Percentiles rank a stretch among this genome's conserved stretches.
These are phyloP conservation scores for Raphanus sativus DNA, from an alignment of 345 rosid genomes.

Conservation along the genomic window DNA sequence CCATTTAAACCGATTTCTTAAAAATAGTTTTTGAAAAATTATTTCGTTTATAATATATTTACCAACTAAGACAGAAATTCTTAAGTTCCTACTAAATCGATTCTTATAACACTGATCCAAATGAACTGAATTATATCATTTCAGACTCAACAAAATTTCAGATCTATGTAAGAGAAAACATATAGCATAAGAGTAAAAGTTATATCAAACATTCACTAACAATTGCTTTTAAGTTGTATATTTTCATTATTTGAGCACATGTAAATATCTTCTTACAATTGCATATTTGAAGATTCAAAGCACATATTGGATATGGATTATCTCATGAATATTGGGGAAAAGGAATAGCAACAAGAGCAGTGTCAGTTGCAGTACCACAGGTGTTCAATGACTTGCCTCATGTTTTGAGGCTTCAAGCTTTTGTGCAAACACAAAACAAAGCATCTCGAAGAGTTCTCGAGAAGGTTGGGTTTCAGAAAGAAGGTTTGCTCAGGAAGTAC, in stretches of 20 bases:
- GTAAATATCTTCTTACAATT: background rate
- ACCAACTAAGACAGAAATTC: too few relatives aligned
- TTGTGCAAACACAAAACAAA: conserved; percentile 38
- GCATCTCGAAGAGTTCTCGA: conserved; percentile 50
- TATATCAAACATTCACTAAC: background rate
- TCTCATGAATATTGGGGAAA: conserved; percentile 52
- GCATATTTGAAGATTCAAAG: conserved; percentile 23
- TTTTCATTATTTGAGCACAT: background rate
- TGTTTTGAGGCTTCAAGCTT: conserved; percentile 50
- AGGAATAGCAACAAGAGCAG: conserved; percentile 44
- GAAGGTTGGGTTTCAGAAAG: conserved; percentile 41
- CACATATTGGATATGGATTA: conserved; percentile 44
- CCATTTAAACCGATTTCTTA: too few relatives aligned
- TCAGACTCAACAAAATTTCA: background rate
- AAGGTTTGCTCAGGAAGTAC: conserved; percentile 50
- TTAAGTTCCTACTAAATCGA: too few relatives aligned
- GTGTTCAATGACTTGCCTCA: conserved; percentile 41
- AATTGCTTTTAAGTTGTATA: background rate
- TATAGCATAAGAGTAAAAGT: background rate
- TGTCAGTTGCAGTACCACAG: conserved; percentile 33
- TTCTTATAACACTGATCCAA: too few relatives aligned
- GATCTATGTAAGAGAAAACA: background rate
- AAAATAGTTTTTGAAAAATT: too few relatives aligned
- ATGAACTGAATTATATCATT: background rate
- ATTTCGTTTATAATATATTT: too few relatives aligned